These are phyloP conservation scores for Solanum chilense DNA, from an alignment of 257 asterid species.

Conservation along the genomic window DNA sequence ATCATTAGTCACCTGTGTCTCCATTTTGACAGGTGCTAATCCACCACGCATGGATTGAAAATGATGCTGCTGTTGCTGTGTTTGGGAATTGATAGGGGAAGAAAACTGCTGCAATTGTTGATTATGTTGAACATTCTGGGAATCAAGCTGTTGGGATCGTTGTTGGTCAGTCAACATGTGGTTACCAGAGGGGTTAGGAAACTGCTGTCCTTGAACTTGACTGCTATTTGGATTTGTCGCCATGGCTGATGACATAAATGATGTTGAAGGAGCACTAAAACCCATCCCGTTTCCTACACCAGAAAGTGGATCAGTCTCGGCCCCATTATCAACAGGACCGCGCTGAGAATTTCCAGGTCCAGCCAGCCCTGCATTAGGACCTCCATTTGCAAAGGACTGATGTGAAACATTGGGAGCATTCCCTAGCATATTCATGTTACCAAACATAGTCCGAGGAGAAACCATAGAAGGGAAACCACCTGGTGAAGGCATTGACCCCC, in stretches of 20 bases:
- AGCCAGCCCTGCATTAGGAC: conserved; percentile 32
- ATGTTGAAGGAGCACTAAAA: conserved; percentile 34
- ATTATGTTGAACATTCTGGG: conserved; percentile 35
- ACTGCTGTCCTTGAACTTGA: conserved; percentile 53
- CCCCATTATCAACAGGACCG: conserved; percentile 37
- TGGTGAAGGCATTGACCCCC: conserved; percentile 47
- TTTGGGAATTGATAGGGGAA: conserved; percentile 35
- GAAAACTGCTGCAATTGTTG: conserved; percentile 55
- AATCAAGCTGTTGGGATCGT: conserved; percentile 45
- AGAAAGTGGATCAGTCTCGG: conserved; percentile 41
- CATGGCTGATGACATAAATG: conserved; percentile 22
- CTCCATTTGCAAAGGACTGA: conserved; percentile 52
- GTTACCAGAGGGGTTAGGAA: conserved; percentile 27
- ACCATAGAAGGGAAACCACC: conserved; percentile 39
- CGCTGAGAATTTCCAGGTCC: conserved; percentile 44
- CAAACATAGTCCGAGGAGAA: conserved; percentile 43
- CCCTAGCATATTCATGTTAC: conserved; percentile 50
- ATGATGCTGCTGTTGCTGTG: conserved; percentile 39
- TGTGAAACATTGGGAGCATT: conserved; percentile 41
- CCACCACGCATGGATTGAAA: conserved; percentile 47
- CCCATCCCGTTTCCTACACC: conserved; percentile 40
- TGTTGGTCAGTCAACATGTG: conserved; percentile 52
- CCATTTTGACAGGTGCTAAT: conserved; percentile 45
- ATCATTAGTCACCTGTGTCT: conserved; percentile 45
- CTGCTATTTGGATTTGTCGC: conserved; percentile 22